A percentile compares a stretch with the other conserved stretches of the same genome.
Evolutionary conservation across 352 stramenopile species (phyloP).

Genomic region (Phytopythium ostracodes): DNA sequence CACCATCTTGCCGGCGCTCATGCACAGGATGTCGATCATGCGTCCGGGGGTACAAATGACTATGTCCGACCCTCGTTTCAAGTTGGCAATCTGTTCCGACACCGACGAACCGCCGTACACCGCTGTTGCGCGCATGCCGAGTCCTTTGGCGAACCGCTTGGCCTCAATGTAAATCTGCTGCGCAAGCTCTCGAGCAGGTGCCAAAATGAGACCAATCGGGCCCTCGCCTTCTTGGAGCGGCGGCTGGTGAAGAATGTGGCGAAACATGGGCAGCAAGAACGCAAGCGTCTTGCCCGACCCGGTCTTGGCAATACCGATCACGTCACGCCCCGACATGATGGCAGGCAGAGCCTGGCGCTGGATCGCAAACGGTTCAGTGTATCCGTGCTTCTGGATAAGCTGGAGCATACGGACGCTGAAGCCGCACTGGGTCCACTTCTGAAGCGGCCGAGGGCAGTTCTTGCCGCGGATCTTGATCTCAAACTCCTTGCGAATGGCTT

Average conservation of each 20-base stretch:
- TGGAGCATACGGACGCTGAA: conserved; percentile 95
- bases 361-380: conserved; percentile 96
- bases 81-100: conserved; percentile 97
- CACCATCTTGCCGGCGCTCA: conserved; percentile 96
- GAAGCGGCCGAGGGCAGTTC: conserved; percentile 93
- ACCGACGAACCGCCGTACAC: conserved; percentile 95
- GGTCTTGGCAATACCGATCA: conserved; percentile 99
- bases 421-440: conserved; percentile 97
- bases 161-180: conserved; percentile 97
- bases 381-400: conserved; percentile 92
- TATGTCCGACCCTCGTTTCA: conserved; percentile 98
- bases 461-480: conserved; percentile 98
- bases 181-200: conserved; percentile 96
- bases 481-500: conserved; percentile 74
- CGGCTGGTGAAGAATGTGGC: conserved; percentile 94
- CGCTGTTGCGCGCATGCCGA: conserved; percentile 91
- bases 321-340: conserved; percentile 98
- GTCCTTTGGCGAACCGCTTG: conserved; percentile 92
- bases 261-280: conserved; percentile 92
- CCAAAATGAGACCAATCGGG: conserved; percentile 98
- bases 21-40: conserved; percentile 99
- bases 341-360: conserved; percentile 96
- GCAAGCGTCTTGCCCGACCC: conserved; percentile 90
- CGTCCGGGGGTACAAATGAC: conserved; percentile 98
- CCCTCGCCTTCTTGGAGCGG: conserved; percentile 93